A percentile compares a stretch with the other conserved stretches of the same genome.
Evolutionary conservation across 768 basidiomycete species (phyloP).

Genomic region (Suillus placidus): DNA sequence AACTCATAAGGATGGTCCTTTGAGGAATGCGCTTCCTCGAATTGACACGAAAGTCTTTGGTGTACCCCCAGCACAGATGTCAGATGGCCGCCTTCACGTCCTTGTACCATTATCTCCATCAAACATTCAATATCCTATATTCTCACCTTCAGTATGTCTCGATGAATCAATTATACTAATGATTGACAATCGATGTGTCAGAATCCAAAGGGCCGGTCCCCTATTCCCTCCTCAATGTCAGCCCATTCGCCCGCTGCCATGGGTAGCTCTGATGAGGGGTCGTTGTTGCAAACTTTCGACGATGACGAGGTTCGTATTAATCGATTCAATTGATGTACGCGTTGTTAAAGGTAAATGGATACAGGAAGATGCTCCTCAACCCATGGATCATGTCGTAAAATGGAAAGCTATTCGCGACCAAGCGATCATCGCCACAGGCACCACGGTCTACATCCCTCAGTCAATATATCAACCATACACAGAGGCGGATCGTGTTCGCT

Average conservation of each 20-base stretch:
- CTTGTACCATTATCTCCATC: background rate
- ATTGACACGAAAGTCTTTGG: too few species aligned
- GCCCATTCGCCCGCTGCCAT: background rate
- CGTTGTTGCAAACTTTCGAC: background rate
- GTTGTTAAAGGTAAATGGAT: background rate
- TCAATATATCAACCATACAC: conserved; percentile 76
- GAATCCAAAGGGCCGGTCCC: background rate
- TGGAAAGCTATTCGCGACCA: conserved; percentile 27
- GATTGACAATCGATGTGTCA: background rate
- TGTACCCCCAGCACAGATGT: too few species aligned
- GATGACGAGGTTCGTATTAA: background rate
- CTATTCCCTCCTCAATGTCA: background rate
- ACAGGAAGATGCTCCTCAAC: conserved; percentile 27
- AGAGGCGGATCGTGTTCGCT: conserved; percentile 72
- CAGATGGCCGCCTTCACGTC: background rate
- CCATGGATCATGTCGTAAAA: conserved; percentile 27
- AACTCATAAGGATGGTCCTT: background rate
- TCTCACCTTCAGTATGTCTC: background rate
- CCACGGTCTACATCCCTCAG: conserved; percentile 65
- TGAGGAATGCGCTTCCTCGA: background rate
- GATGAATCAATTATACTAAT: background rate
- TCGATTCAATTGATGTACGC: too few species aligned
- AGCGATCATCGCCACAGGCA: conserved; percentile 28
- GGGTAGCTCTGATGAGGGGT: background rate
- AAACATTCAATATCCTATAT: background rate